Conservation (phyloP, 148 eudicot species). For the Amaranthus cruentus region DNA sequence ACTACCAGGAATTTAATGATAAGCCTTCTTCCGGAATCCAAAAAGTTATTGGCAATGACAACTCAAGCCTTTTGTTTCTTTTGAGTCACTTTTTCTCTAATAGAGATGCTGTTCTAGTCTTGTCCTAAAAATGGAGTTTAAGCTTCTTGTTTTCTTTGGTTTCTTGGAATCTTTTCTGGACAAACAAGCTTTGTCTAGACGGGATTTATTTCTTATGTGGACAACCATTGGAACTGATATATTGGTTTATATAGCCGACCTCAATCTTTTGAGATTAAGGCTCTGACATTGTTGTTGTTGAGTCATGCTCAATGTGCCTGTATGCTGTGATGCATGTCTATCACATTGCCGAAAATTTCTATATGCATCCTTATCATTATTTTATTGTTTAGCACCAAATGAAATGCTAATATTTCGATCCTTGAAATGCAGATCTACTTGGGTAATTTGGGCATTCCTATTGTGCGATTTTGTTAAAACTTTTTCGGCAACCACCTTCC, state of each 20-base stretch:
- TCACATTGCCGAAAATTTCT: neutral
- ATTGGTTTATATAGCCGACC: neutral
- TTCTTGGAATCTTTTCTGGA: neutral
- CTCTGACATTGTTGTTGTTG: neutral
- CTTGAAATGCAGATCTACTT: conserved; percentile 17
- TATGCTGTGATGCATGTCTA: neutral
- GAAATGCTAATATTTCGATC: neutral
- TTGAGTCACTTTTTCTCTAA: neutral
- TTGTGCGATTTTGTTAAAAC: conserved; percentile 3
- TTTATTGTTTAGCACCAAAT: neutral
- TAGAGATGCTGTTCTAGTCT: neutral
- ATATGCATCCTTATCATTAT: neutral
- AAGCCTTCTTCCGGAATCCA: neutral
- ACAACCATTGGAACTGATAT: neutral
- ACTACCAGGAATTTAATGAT: neutral
- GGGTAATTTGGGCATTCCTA: neutral
- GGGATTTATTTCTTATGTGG: neutral
- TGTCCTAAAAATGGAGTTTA: neutral
- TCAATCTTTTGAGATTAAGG: neutral
- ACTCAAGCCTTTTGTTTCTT: neutral
- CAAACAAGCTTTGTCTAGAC: conserved; percentile 1
- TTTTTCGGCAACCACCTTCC: conserved; percentile 11
- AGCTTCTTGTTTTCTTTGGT: neutral
- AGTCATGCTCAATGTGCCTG: neutral
- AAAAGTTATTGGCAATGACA: neutral